Conservation (phyloP, 2,329 filamentous ascomycete species). For the Colletotrichum sp. region DNA sequence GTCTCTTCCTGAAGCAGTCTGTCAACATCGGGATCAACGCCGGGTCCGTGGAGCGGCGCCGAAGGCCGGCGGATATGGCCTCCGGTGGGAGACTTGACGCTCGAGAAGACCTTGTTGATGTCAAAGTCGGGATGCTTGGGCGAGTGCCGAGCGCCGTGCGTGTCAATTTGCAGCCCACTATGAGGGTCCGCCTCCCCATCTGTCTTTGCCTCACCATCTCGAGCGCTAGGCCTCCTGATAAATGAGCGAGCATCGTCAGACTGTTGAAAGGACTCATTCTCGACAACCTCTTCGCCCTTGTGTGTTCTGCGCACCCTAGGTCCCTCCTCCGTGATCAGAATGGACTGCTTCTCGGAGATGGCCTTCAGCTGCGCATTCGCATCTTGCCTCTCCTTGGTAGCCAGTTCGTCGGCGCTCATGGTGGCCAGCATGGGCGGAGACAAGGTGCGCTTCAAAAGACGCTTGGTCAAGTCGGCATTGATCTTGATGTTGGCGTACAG, state of each 20-base stretch:
- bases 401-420: conserved; percentile 91
- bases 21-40: conserved; percentile 88
- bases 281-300: conserved; percentile 92
- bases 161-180: conserved; percentile 47
- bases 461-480: conserved; percentile 79
- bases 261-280: conserved; percentile 66
- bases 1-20: conserved; percentile 81
- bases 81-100: conserved; percentile 75
- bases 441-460: conserved; percentile 75
- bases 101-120: conserved; percentile 84
- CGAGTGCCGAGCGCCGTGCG: conserved; percentile 50
- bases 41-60: conserved; percentile 60
- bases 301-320: conserved; percentile 88
- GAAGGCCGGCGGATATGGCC: conserved; percentile 54
- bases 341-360: conserved; percentile 81
- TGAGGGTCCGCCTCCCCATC: conserved; percentile 30
- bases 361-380: conserved; percentile 80
- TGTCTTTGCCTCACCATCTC: conserved; percentile 26
- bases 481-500: conserved; percentile 88
- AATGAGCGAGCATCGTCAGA: conserved; percentile 38
- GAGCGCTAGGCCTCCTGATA: conserved; percentile 37
- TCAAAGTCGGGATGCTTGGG: conserved; percentile 71
- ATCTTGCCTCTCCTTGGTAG: conserved; percentile 85
- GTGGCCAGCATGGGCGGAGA: conserved; percentile 79
- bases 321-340: conserved; percentile 76